Conservation (phyloP, 352 stramenopile genomes). For the Phytopythium ostracodes region DNA sequence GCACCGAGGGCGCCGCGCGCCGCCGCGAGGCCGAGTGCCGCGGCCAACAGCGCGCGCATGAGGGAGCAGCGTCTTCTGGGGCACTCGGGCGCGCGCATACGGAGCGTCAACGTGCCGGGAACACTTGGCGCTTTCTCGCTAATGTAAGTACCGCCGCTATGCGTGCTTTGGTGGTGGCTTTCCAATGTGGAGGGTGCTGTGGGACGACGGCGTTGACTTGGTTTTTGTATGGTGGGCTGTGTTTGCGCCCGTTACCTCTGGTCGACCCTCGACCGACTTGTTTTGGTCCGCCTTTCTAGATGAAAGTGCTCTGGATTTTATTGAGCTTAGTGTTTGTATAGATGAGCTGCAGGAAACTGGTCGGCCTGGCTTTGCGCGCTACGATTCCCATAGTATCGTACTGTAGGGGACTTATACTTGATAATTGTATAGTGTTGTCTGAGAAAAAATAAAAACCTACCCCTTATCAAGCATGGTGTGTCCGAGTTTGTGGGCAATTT, state of each 20-base stretch:
- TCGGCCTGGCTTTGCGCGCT: not conserved
- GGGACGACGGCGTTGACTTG: conserved; percentile 6
- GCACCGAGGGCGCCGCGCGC: not conserved
- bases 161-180: not conserved
- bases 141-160: not conserved
- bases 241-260: conserved; percentile 2
- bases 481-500: not conserved
- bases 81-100: not conserved
- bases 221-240: conserved; percentile 5
- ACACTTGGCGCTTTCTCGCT: not conserved
- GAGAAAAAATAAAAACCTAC: not conserved
- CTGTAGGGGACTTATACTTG: not conserved
- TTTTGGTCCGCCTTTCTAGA: not conserved
- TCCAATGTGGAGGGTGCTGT: not conserved
- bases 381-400: not conserved
- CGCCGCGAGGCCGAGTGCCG: not conserved
- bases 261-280: not conserved
- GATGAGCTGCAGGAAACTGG: not conserved
- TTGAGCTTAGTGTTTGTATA: not conserved
- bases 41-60: not conserved
- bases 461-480: not conserved
- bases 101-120: not conserved
- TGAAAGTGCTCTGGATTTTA: not conserved
- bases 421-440: not conserved
- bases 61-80: not conserved